Evolutionary conservation across 2,329 filamentous ascomycete genomes (phyloP), one percentile per base, ranked within the genome.

Genomic region (Aspergillus tamarii): DNA sequence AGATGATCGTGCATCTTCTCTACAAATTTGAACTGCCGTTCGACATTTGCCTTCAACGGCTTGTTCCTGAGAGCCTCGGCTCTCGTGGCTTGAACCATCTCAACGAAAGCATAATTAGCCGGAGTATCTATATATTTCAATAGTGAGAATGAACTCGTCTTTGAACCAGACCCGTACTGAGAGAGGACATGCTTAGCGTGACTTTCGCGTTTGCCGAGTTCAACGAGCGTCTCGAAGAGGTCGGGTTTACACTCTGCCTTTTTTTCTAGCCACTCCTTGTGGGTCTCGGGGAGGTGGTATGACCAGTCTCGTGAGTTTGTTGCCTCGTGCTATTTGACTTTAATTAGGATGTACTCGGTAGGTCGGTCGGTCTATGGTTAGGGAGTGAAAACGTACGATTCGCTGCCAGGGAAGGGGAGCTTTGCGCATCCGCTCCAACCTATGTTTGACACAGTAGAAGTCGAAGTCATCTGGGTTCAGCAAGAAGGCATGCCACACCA

Each of bases 401-500:
- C 82, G 74, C 7, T 80, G 67, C 90, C 89, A 93, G 0, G 90
- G 91, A 66, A 94, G 83, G 0, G 85, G 84, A 0, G 83, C 82
- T 1, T 79, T 78, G 87, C 90, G 92, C 1, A 84, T 70, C 5
- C 85, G 73, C 12, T 83, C 77, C 56, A 81, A 78, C 0, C 85
- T 85, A 26, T 80, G 76, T 3, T 88, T 82, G 56, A 91, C 78
- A 70, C 87, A 88, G 71, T 93, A 91, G 68, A 92, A 89, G 4
- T 91, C 83, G 72, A 88, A 93, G 23, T 80, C 81, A 41, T 87
- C 82, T 0, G 91, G 91, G 67, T 93, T 93, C 6, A 94, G 84
- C 84, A 91, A 88, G 70, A 91, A 91, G 0, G 89, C 81, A 74
- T 94, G 91, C 88, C 89, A 91, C 0, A 93, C 88, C 88, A 93